A percentile compares a stretch with the other conserved stretches of the same genome.
Evolutionary conservation across 305 asterid genomes (phyloP).

Genomic region (Coffea humblotiana): DNA sequence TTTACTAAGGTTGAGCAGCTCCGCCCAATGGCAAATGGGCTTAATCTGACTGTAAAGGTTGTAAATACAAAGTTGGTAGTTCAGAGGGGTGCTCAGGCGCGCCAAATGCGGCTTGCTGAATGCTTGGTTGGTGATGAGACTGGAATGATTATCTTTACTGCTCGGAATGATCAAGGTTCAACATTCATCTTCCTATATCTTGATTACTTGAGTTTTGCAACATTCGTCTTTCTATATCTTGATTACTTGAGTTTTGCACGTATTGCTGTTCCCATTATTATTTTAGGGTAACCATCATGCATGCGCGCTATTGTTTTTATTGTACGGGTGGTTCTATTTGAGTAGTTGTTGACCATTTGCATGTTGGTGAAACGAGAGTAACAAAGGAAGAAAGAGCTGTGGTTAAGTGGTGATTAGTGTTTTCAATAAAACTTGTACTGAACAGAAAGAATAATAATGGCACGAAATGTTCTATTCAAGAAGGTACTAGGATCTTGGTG

Average conservation of each 20-base stretch:
- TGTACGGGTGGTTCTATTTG: not conserved
- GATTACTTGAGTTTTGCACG: not conserved
- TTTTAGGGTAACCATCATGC: not conserved
- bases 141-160: slow-evolving; percentile 39
- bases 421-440: not conserved
- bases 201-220: not conserved
- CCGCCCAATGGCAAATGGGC: slow-evolving; percentile 39
- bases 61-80: slow-evolving; percentile 27
- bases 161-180: slow-evolving; percentile 44
- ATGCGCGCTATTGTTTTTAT: not conserved
- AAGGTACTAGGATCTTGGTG: not conserved
- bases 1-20: slow-evolving; percentile 39
- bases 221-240: no score
- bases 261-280: not conserved
- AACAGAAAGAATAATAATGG: not conserved
- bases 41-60: slow-evolving; percentile 39
- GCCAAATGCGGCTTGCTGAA: slow-evolving; percentile 38
- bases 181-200: not conserved
- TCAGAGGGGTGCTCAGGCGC: slow-evolving; percentile 36
- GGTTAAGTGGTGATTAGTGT: no score
- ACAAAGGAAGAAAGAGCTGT: not conserved
- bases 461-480: not conserved
- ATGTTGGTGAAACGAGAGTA: no score
- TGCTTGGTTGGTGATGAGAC: slow-evolving; percentile 49
- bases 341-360: not conserved